Evolutionary conservation across 1,139 yeast genomes (phyloP), one percentile per base, ranked within the genome.

Genomic region (Saccharomyces hybrid): DNA sequence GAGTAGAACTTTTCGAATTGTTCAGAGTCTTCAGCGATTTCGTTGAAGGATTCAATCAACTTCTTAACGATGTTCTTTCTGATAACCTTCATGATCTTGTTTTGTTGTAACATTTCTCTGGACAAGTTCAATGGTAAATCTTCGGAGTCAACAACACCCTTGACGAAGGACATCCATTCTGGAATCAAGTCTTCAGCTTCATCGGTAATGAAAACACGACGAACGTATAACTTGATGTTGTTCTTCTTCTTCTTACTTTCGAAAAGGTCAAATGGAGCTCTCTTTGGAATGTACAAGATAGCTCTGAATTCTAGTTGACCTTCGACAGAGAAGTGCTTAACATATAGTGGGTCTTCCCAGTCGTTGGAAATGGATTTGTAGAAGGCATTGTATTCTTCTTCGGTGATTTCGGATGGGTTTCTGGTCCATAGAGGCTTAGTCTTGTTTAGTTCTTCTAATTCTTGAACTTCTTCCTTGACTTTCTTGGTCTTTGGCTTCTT

Each of bases 231-330:
- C 83, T 93, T 95, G 82, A 95, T 95, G 86, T 91, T 93, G 81
- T 82, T 86, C 87, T 91, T 93, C 96, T 93, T 95, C 95, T 91
- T 93, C 86, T 93, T 95, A 61, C 80, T 74, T 82, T 95, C 99
- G 72, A 95, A 95, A 74, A 96, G 82, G 74, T 95, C 99, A 73
- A 93, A 89, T 76, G 99, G 99, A 69, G 99, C 98, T 81, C 99
- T 90, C 83, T 88, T 90, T 77, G 99, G 99, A 77, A 95, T 84
- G 73, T 89, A 95, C 70, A 95, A 82, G 72, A 95, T 93, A 61
- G 99, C 98, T 81, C 88, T 90, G 84, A 95, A 95, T 80, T 95
- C 99, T 71, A 95, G 85, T 81, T 95, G 99, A 83, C 99, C 99
- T 81, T 95, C 99, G 73, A 95, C 99, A 54, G 97, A 89, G 81